These are phyloP conservation scores for Crithidia fasciculata DNA, from an alignment of 208 protist species.

Conservation along the genomic window DNA sequence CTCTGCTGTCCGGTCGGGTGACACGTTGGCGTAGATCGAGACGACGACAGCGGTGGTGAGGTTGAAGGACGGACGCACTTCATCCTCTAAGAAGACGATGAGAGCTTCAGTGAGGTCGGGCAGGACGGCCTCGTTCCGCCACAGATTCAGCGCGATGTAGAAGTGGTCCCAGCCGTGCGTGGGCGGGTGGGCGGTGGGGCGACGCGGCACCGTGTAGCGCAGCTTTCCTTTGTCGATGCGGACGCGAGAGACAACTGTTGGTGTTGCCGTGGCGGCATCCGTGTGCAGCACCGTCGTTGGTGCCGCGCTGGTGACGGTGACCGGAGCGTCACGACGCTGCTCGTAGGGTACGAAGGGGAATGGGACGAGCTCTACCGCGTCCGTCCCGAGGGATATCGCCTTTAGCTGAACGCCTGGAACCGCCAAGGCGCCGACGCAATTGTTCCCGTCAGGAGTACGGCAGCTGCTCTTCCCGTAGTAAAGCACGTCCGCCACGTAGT, in stretches of 20 bases:
- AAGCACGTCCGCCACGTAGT: not conserved
- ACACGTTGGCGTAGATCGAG: slow-evolving; percentile 73
- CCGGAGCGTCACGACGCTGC: not conserved
- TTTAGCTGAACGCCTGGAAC: not conserved
- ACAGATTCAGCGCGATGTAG: slow-evolving; percentile 79
- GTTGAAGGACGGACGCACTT: slow-evolving; percentile 58
- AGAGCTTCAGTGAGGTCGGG: slow-evolving; percentile 71
- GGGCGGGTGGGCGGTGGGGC: slow-evolving; percentile 21
- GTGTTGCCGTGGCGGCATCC: too few species aligned
- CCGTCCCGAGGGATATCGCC: slow-evolving; percentile 6
- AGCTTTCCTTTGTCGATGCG: slow-evolving; percentile 26
- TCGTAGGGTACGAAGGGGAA: slow-evolving; percentile 19
- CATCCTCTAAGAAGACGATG: slow-evolving; percentile 69
- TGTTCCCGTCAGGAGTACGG: too few species aligned
- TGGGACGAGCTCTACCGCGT: slow-evolving; percentile 29
- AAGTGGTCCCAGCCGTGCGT: slow-evolving; percentile 71
- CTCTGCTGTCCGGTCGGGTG: slow-evolving; percentile 34
- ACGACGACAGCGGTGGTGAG: slow-evolving; percentile 61
- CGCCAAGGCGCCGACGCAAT: too few species aligned
- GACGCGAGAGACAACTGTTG: not conserved
- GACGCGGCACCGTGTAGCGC: slow-evolving; percentile 40
- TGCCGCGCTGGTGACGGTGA: not conserved
- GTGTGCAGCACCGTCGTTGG: too few species aligned
- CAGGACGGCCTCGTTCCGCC: slow-evolving; percentile 67
- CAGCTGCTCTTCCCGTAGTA: slow-evolving; percentile 5